Conservation (phyloP, 352 stramenopile genomes). For the Saprolegnia parasitica region DNA sequence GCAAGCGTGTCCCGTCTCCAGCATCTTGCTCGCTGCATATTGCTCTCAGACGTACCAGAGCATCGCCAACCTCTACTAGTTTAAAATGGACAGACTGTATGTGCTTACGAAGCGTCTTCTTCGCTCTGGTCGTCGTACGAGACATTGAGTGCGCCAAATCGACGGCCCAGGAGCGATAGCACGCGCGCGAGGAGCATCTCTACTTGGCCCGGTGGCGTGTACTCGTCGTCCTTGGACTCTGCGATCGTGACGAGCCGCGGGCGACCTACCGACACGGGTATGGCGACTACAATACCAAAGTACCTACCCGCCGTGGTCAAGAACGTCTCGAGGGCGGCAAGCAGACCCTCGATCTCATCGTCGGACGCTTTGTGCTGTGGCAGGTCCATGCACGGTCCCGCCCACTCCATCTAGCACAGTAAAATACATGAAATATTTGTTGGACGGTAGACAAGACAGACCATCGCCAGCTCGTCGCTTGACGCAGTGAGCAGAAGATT, state of each 20-base stretch:
- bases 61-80: slow-evolving; percentile 34
- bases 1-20: slow-evolving; percentile 41
- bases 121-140: slow-evolving; percentile 41
- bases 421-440: background rate
- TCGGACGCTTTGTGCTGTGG: slow-evolving; percentile 55
- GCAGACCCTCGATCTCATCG: slow-evolving; percentile 49
- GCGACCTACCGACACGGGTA: slow-evolving; percentile 14
- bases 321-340: slow-evolving; percentile 39
- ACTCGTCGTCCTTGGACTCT: slow-evolving; percentile 70
- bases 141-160: slow-evolving; percentile 36
- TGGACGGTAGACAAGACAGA: background rate
- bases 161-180: slow-evolving; percentile 43
- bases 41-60: slow-evolving; percentile 51
- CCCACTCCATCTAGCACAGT: slow-evolving; percentile 24
- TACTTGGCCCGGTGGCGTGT: slow-evolving; percentile 58
- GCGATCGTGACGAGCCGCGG: slow-evolving; percentile 79
- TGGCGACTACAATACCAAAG: background rate
- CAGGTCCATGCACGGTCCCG: slow-evolving; percentile 56
- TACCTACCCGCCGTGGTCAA: slow-evolving; percentile 27
- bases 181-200: slow-evolving; percentile 43
- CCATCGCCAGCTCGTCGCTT: slow-evolving; percentile 39
- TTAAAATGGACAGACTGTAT: no score
- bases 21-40: slow-evolving; percentile 50
- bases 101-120: no score
- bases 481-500: background rate